Conservation (phyloP, 805 yeast species). For the Candida xyloterini region DNA sequence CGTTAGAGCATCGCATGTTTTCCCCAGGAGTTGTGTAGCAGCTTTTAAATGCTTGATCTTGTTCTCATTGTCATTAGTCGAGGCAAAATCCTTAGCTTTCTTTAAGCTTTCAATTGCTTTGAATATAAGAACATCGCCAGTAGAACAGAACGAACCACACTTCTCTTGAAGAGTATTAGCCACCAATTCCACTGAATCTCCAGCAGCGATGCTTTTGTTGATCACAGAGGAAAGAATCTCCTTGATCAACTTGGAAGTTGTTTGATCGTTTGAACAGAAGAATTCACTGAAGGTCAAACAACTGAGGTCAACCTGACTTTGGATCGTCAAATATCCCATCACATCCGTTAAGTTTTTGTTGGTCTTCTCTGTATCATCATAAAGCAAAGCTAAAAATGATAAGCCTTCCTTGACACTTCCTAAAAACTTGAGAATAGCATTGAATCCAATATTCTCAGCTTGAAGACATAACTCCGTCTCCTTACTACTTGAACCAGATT, state of each 20-base stretch:
- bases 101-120: slow-evolving; percentile 91
- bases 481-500: slow-evolving; percentile 43
- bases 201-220: slow-evolving; percentile 81
- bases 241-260: slow-evolving; percentile 63
- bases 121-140: slow-evolving; percentile 89
- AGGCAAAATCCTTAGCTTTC: slow-evolving; percentile 74
- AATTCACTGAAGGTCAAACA: slow-evolving; percentile 70
- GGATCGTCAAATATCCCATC: slow-evolving; percentile 62
- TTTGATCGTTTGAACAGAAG: slow-evolving; percentile 62
- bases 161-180: slow-evolving; percentile 86
- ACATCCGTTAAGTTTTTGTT: slow-evolving; percentile 54
- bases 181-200: slow-evolving; percentile 89
- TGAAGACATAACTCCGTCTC: slow-evolving; percentile 65
- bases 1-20: slow-evolving; percentile 73
- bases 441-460: slow-evolving; percentile 88
- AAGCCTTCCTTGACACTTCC: slow-evolving; percentile 83
- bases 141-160: slow-evolving; percentile 92
- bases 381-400: slow-evolving; percentile 77
- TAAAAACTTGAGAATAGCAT: slow-evolving; percentile 70
- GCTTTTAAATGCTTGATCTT: slow-evolving; percentile 63
- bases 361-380: slow-evolving; percentile 58
- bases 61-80: slow-evolving; percentile 67
- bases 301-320: slow-evolving; percentile 66
- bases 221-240: slow-evolving; percentile 87
- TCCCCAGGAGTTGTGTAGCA: slow-evolving; percentile 73